A percentile compares a stretch with the other conserved stretches of the same genome.
phyloP scores from a whole-genome alignment of 2,329 filamentous ascomycete genomes.

The Cercospora zeina region DNA sequence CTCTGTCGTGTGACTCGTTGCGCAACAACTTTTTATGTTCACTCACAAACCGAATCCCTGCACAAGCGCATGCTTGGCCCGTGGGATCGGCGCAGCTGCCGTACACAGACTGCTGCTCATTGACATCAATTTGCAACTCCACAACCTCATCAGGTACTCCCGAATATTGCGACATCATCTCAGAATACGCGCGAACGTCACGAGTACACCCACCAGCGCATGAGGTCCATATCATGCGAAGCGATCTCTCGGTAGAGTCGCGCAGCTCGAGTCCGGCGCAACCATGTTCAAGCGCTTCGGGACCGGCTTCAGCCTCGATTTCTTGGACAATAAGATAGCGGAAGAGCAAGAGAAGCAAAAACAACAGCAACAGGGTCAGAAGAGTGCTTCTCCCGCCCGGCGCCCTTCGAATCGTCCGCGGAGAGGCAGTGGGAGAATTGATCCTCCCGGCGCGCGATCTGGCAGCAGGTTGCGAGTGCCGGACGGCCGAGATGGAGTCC shows the following conservation, averaged over 20 bases:
- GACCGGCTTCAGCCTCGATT: constrained; percentile 44
- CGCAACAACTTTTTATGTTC: constrained; percentile 17
- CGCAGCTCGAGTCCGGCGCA: constrained; percentile 28
- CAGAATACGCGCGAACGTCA: background rate
- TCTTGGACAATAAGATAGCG: constrained; percentile 65
- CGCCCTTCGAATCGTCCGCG: constrained; percentile 46
- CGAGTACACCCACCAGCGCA: background rate
- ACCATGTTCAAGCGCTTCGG: constrained; percentile 33
- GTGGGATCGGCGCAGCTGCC: constrained; percentile 4
- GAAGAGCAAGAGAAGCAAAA: constrained; percentile 85
- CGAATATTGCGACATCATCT: background rate
- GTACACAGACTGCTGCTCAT: constrained; percentile 3
- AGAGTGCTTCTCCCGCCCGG: constrained; percentile 36
- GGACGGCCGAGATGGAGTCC: constrained; percentile 24
- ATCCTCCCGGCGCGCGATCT: constrained; percentile 35
- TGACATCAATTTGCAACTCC: constrained; percentile 7
- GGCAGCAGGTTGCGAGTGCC: constrained; percentile 32
- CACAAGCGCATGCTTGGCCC: constrained; percentile 6
- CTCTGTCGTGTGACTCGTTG: background rate
- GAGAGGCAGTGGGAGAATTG: constrained; percentile 45
- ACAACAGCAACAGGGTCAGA: constrained; percentile 34
- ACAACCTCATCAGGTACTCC: too few relatives aligned
- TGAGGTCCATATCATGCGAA: constrained; percentile 25
- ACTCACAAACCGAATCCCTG: constrained; percentile 4
- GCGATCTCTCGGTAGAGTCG: constrained; percentile 15